A percentile compares a stretch with the other conserved stretches of the same genome.
phyloP scores from a whole-genome alignment of 2,329 filamentous ascomycete genomes.

The Neofusicoccum umdonicola region DNA sequence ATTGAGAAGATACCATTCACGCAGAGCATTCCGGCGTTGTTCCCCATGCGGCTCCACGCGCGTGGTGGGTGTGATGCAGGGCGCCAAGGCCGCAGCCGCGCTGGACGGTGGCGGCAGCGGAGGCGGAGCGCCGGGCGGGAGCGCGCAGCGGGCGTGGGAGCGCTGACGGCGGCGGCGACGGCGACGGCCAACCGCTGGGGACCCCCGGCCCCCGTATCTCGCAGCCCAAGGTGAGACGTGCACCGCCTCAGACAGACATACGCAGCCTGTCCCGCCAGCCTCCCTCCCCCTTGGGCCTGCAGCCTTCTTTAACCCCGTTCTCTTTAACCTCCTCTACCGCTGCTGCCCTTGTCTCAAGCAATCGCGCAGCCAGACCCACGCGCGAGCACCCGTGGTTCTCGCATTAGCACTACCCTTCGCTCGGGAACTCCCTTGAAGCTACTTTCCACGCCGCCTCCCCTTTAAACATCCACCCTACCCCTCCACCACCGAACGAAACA shows the following conservation, averaged over 20 bases:
- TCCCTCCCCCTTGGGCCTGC: not conserved
- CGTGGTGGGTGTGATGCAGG: not conserved
- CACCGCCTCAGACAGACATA: constrained; percentile 12
- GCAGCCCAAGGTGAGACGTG: constrained; percentile 11
- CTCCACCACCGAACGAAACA: not conserved
- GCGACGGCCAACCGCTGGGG: not conserved
- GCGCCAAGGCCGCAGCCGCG: not conserved
- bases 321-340: not conserved
- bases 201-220: not conserved
- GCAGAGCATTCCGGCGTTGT: too few relatives aligned
- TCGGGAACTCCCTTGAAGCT: not conserved
- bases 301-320: not conserved
- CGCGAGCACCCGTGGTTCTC: not conserved
- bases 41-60: not conserved
- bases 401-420: not conserved
- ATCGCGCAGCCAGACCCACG: not conserved
- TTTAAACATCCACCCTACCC: not conserved
- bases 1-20: constrained; percentile 6
- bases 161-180: not conserved
- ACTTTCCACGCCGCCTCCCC: not conserved
- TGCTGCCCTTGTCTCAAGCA: not conserved
- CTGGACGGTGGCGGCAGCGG: constrained; percentile 1
- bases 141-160: not conserved
- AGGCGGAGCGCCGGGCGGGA: constrained; percentile 6
- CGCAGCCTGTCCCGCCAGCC: not conserved